A percentile compares a stretch with the other conserved stretches of the same genome.
Evolutionary conservation across 73 alveolate genomes (phyloP).

Genomic region (Paramecium sexaurelia): DNA sequence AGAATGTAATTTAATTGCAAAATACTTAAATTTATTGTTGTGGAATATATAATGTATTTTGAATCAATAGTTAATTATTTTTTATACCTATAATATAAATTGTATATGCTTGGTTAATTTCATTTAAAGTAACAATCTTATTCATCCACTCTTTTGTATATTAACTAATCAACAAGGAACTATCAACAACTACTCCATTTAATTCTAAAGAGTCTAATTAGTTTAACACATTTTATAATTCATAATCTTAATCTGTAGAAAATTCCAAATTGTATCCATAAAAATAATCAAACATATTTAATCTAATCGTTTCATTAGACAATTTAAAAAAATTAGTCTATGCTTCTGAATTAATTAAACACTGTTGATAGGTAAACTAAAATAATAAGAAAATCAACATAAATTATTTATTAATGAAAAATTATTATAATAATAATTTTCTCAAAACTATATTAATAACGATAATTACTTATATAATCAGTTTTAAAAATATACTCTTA

Average conservation of each 20-base stretch:
- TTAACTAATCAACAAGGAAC: not conserved
- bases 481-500: no score
- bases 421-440: not conserved
- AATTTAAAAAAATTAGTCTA: not conserved
- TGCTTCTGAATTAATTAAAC: not conserved
- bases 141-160: not conserved
- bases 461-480: no score
- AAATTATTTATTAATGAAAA: not conserved
- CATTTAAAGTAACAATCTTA: not conserved
- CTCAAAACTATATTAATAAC: no score
- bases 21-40: not conserved
- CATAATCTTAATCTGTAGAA: not conserved
- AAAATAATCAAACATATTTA: conserved; percentile 1
- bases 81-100: not conserved
- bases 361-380: not conserved
- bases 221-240: conserved; percentile 18
- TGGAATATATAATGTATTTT: conserved; percentile 20
- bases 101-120: not conserved
- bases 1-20: not conserved
- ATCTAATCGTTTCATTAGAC: not conserved
- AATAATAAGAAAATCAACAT: conserved; percentile 7
- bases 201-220: not conserved
- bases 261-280: conserved; percentile 11
- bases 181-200: not conserved
- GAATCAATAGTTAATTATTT: not conserved